These are phyloP conservation scores for Agrocybe pediades DNA, from an alignment of 768 basidiomycete species.

Conservation along the genomic window DNA sequence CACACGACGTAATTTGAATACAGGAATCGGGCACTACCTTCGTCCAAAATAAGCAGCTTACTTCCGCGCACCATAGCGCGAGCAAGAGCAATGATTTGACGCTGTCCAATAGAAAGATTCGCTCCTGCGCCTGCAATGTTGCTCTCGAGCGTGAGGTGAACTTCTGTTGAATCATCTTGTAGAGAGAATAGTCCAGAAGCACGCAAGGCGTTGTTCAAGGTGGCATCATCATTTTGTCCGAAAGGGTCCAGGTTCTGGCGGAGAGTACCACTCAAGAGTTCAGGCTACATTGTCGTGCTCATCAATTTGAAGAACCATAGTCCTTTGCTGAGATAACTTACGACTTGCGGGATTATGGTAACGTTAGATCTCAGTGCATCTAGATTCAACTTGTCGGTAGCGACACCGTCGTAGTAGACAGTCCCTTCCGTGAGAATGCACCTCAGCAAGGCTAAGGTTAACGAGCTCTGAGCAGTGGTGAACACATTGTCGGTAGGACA, in stretches of 20 bases:
- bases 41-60: conserved; percentile 60
- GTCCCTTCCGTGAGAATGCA: conserved; percentile 54
- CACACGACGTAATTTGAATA: not conserved
- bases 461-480: conserved; percentile 18
- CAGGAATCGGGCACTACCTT: conserved; percentile 37
- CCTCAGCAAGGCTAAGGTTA: conserved; percentile 42
- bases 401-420: conserved; percentile 52
- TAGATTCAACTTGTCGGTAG: conserved; percentile 48
- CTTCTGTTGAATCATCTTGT: conserved; percentile 43
- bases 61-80: conserved; percentile 58
- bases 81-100: conserved; percentile 69
- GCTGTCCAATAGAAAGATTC: conserved; percentile 75
- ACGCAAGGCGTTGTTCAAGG: conserved; percentile 36
- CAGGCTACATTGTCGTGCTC: too few species aligned
- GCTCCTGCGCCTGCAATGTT: conserved; percentile 52
- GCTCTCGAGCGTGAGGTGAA: conserved; percentile 47
- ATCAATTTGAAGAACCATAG: too few species aligned
- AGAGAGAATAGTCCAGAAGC: conserved; percentile 38
- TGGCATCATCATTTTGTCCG: conserved; percentile 50
- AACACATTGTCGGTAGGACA: not conserved
- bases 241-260: conserved; percentile 68
- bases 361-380: conserved; percentile 54
- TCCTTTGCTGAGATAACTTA: too few species aligned
- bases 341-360: conserved; percentile 55
- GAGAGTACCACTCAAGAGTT: conserved; percentile 42